Conservation (phyloP, 176 grass and related monocot species). For the Musa acuminata region DNA sequence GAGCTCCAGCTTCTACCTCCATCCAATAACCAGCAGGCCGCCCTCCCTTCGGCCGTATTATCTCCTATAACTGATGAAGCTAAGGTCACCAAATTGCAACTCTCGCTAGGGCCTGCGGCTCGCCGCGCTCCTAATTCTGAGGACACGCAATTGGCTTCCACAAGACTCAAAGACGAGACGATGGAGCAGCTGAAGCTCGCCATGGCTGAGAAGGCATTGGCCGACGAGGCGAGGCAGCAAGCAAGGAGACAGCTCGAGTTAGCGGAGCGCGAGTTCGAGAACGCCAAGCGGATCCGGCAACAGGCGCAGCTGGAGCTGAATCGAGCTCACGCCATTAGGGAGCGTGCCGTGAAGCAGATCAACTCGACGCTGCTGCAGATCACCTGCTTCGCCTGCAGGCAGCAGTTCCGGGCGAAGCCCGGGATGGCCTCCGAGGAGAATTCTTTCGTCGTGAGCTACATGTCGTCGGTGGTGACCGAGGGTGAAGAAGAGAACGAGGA, state of each 20-base stretch:
- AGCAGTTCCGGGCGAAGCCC: conserved; percentile 6
- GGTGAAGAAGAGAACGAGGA: conserved; percentile 6
- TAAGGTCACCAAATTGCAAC: conserved; percentile 8
- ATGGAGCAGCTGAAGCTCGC: conserved; percentile 8
- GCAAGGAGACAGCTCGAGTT: conserved; percentile 11
- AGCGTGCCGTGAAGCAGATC: conserved; percentile 15
- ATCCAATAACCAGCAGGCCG: neutral
- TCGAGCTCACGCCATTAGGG: conserved; percentile 1
- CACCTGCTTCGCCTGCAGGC: conserved; percentile 15
- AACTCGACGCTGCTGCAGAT: conserved; percentile 6
- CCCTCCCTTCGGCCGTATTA: neutral
- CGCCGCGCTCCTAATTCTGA: neutral
- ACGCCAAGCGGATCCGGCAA: conserved; percentile 10
- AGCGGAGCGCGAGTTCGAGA: conserved; percentile 16
- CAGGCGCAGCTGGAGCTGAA: conserved; percentile 16
- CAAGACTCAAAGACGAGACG: neutral
- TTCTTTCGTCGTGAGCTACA: conserved; percentile 17
- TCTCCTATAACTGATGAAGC: neutral
- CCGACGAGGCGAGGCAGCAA: conserved; percentile 6
- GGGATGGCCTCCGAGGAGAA: neutral
- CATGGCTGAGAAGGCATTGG: conserved; percentile 9
- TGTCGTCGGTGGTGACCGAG: conserved; percentile 25
- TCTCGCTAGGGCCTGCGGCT: neutral
- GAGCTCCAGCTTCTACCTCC: conserved; percentile 26
- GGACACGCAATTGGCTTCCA: neutral